phyloP scores from a whole-genome alignment of 208 protist species.

The Angomonas deanei region DNA sequence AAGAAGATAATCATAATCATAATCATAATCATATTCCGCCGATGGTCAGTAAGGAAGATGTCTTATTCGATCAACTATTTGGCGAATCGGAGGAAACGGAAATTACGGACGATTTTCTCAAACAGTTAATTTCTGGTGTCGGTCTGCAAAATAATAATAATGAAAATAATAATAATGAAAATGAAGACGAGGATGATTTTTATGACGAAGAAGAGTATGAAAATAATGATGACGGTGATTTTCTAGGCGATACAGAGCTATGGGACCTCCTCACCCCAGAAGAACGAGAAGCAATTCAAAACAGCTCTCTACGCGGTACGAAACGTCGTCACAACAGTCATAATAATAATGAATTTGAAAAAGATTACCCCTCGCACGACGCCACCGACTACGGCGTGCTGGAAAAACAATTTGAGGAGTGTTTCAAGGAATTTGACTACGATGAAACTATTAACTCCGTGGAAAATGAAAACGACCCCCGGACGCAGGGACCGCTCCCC shows the following conservation, averaged over 20 bases:
- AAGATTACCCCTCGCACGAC: slow-evolving; percentile 2
- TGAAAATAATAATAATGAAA: background rate
- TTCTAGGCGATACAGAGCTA: slow-evolving; percentile 12
- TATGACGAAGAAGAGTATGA: slow-evolving; percentile 14
- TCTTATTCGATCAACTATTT: slow-evolving; percentile 42
- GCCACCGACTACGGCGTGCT: slow-evolving; percentile 17
- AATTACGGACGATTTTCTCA: slow-evolving; percentile 80
- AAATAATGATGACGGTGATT: slow-evolving; percentile 10
- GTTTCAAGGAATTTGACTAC: slow-evolving; percentile 48
- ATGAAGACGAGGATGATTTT: slow-evolving; percentile 13
- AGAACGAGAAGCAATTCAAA: slow-evolving; percentile 37
- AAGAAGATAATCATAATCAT: slow-evolving; percentile 12
- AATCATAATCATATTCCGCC: slow-evolving; percentile 14
- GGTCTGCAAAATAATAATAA: slow-evolving; percentile 8
- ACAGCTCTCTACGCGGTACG: slow-evolving; percentile 27
- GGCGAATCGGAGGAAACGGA: slow-evolving; percentile 79
- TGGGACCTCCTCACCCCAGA: slow-evolving; percentile 46
- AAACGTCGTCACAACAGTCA: background rate
- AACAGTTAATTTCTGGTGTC: slow-evolving; percentile 61
- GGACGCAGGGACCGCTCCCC: slow-evolving; percentile 62
- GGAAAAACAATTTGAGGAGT: slow-evolving; percentile 46
- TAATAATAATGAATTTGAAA: background rate
- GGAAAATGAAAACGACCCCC: slow-evolving; percentile 42
- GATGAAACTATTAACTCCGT: slow-evolving; percentile 39
- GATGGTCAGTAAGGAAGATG: background rate